phyloP scores from a whole-genome alignment of 1,139 yeast genomes.

The Candida anutae region DNA sequence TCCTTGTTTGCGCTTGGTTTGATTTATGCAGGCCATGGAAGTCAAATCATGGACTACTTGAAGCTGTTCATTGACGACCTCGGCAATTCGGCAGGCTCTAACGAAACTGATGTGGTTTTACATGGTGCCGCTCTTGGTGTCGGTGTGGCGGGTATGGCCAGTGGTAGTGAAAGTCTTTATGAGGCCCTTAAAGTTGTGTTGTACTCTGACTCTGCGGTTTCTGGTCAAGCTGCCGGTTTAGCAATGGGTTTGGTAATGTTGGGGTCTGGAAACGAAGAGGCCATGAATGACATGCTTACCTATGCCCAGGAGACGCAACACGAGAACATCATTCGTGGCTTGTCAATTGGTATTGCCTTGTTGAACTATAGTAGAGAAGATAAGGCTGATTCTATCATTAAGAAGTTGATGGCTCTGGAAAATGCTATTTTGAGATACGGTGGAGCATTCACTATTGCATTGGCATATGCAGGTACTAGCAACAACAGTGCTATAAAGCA shows the following conservation, averaged over 20 bases:
- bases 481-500: constrained; percentile 80
- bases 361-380: constrained; percentile 83
- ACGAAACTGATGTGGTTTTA: constrained; percentile 76
- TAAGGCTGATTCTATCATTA: constrained; percentile 67
- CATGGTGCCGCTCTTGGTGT: constrained; percentile 96
- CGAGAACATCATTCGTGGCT: constrained; percentile 87
- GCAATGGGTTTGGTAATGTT: constrained; percentile 96
- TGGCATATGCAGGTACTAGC: constrained; percentile 97
- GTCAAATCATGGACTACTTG: constrained; percentile 76
- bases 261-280: constrained; percentile 77
- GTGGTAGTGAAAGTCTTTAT: constrained; percentile 64
- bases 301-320: constrained; percentile 96
- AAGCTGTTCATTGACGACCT: constrained; percentile 67
- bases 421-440: constrained; percentile 88
- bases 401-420: constrained; percentile 62
- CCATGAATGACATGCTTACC: constrained; percentile 74
- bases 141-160: constrained; percentile 97
- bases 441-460: constrained; percentile 88
- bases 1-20: constrained; percentile 89
- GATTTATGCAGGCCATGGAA: constrained; percentile 93
- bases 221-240: constrained; percentile 95
- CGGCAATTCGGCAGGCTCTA: constrained; percentile 57
- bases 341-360: constrained; percentile 84
- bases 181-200: constrained; percentile 80
- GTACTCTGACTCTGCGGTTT: constrained; percentile 85